Base-by-base conservation (phyloP, 169 alveolate species). In the Cryptosporidium muris region DNA sequence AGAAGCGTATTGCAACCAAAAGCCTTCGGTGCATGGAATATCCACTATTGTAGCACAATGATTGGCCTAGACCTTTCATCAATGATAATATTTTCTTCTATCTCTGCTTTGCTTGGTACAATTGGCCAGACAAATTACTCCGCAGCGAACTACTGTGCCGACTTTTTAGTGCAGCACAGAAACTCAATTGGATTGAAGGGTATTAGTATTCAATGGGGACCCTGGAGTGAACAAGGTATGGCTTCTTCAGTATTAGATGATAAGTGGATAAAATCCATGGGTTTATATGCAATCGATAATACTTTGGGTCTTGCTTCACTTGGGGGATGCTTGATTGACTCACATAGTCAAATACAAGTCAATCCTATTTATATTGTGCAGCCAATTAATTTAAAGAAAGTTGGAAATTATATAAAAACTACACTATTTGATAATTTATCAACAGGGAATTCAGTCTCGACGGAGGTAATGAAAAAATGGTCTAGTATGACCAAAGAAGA, bases 201-300 rank as follows among this genome's bases (percentile, higher is more conserved):
- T 12, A 89, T 81, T 66, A 82, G 91, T 56, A 81, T 91, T 63
- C 94, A 91, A 65, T 91, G 94, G 94, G 94, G 94, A 2, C 93
- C 93, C 45, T 91, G 94, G 94, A 65, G 49, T 38, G 88, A 89
- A 42, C 74, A 80, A 16, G 92, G 92, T 34, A 89, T 89, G 92
- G 92, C 92, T n/a, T 66, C 40, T 81, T 52, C 53, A 52, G 45
- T 58, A 43, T 0, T 74, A 40, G 60, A 74, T 43, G 34, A 14
- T 5, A 47, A 12, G 8, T 8, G 54, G 45, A 54, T 74, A 45
- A 49, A 54, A 58, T 25, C 82, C 16, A 56, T 74, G 14, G 82
- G 82, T 8, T 37, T 74, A 12, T 8, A 4, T 38, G 60, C 82
- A 53, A 56, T 74, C n/a, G 40, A 37, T 40, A 74, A 56, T 45